Base-by-base conservation (phyloP, 257 asterid genomes). In the Solanum corneliomulleri region DNA sequence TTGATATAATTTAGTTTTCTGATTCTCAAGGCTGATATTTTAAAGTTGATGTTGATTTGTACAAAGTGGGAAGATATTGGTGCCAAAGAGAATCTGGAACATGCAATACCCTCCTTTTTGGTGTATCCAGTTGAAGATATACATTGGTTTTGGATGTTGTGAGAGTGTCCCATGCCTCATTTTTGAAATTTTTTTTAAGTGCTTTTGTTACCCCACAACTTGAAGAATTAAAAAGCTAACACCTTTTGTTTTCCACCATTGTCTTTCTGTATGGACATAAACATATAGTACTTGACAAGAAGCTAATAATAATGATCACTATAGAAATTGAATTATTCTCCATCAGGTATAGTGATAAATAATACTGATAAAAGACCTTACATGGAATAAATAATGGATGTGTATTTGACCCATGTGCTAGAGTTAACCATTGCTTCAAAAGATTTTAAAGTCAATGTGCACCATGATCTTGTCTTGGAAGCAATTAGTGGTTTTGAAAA, bases 21-120 rank as follows among this genome's bases (percentile, higher is more conserved):
- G 27, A 62, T 71, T 74, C 44, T 39, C 44, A 39, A 62, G 62
- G 80, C 9, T 62, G 8, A 64, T 84, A 13, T 25, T 64, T 5
- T 49, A 81, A 84, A 84, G 77, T 60, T 66, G 62, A 60, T 84
- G 21, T 84, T 84, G 58, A 66, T 66, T 41, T 62, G 27, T 35
- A 52, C 39, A 56, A 37, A 49, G 71, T 82, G 29, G 72, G 42
- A 52, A 82, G 72, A 62, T 84, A 21, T 68, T 66, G 87, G 62
- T 84, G 87, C 58, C 47, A 87, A 72, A 87, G 62, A 86, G 91
- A 89, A 90, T 87, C 76, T 89, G 84, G 89, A 90, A 90, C 92
- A 90, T 92, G 94, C 91, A 89, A 87, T 70, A 90, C 88, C 88
- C 89, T 88, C 44, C 39, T 44, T 89, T 75, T 86, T 44, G 84